A percentile compares a stretch with the other conserved stretches of the same genome.
These are phyloP conservation scores for Spergularia azorica DNA, from an alignment of 179 eudicot genomes.

Conservation along the genomic window DNA sequence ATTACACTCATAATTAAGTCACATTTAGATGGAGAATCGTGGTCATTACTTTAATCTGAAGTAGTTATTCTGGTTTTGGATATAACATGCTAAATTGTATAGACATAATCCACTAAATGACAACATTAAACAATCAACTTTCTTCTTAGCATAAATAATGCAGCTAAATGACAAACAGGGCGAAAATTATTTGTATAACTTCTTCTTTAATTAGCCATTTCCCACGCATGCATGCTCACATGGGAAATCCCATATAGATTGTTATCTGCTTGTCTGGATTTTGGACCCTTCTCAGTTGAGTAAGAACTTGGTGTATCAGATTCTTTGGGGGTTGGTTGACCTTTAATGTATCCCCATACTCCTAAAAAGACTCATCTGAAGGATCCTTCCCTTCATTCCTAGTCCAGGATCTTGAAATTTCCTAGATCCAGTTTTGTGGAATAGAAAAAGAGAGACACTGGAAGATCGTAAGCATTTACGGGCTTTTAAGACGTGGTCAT, in stretches of 20 bases:
- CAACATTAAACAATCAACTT: conserved; percentile 7
- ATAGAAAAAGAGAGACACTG: conserved; percentile 1
- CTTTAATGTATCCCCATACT: conserved; percentile 37
- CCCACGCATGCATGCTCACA: conserved; percentile 46
- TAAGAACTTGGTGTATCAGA: conserved; percentile 32
- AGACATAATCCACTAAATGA: conserved; percentile 18
- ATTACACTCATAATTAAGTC: no score
- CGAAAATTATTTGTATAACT: conserved; percentile 17
- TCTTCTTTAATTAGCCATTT: conserved; percentile 28
- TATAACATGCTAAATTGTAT: conserved; percentile 7
- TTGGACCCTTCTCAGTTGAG: conserved; percentile 10
- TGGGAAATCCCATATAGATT: conserved; percentile 41
- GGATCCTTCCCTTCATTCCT: conserved; percentile 27
- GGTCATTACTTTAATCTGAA: background rate
- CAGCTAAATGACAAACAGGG: conserved; percentile 41
- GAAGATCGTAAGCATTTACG: conserved; percentile 15
- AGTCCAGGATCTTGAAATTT: conserved; percentile 12
- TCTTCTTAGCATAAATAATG: conserved; percentile 22
- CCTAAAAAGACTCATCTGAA: conserved; percentile 17
- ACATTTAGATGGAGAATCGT: background rate
- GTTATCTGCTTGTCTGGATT: conserved; percentile 26
- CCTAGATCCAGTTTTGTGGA: conserved; percentile 17
- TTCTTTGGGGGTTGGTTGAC: conserved; percentile 36
- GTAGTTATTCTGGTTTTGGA: background rate
- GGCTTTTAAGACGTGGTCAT: background rate